Evolutionary conservation across 257 asterid species (phyloP).

Genomic region (Plantago elongata): DNA sequence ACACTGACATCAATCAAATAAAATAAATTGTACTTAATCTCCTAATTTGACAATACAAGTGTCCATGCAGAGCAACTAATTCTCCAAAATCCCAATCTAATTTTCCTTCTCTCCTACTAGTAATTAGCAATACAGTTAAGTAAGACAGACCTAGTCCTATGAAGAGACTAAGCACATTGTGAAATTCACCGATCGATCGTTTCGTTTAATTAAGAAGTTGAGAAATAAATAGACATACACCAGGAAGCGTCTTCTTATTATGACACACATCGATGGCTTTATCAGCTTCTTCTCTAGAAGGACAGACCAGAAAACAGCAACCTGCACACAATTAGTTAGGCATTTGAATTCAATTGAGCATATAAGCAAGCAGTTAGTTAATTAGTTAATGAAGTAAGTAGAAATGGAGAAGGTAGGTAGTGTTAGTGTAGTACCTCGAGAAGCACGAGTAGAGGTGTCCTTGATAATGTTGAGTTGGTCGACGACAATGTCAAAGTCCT

Average conservation of each 20-base stretch:
- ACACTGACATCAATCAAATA: neutral
- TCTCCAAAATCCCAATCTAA: neutral
- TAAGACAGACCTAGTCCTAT: too few species aligned
- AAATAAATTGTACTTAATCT: too few species aligned
- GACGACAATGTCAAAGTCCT: conserved; percentile 64
- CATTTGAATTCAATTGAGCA: too few species aligned
- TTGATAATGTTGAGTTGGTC: conserved; percentile 88
- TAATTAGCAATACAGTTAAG: neutral
- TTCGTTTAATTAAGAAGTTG: too few species aligned
- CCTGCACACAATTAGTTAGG: conserved; percentile 20
- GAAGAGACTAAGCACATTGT: too few species aligned
- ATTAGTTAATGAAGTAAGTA: conserved; percentile 15
- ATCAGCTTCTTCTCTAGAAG: conserved; percentile 62
- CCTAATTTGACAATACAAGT: neutral
- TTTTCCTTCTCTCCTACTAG: neutral
- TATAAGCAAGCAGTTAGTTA: too few species aligned
- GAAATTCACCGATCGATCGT: neutral
- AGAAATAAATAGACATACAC: conserved; percentile 28
- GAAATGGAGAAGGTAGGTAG: conserved; percentile 38
- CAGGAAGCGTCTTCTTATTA: conserved; percentile 56
- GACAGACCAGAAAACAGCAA: conserved; percentile 55
- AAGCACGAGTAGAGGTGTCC: conserved; percentile 78
- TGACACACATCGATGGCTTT: conserved; percentile 52
- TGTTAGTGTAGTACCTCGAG: too few species aligned
- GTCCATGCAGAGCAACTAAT: neutral